Evolutionary conservation across 2,329 filamentous ascomycete species (phyloP), one percentile per base, ranked within the genome.

Genomic region (Cryphonectria japonica): DNA sequence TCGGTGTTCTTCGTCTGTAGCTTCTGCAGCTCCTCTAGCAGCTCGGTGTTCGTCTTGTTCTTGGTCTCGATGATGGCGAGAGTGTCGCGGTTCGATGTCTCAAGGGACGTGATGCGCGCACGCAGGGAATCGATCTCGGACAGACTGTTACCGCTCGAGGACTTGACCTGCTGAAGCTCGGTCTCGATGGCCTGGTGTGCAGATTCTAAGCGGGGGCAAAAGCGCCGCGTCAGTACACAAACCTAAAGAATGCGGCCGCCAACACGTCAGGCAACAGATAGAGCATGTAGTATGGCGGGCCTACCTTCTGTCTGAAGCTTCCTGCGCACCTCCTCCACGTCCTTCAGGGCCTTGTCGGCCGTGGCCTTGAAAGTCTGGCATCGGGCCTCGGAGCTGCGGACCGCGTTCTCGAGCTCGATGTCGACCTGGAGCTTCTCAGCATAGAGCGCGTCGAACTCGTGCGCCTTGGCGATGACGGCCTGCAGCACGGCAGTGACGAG

Each of bases 21-120:
- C 67, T 92, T 89, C 57, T 94, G 91, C 29, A 99, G 87, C 77
- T 99, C 96, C 71, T 94, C 91, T 5, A 93, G 91, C 2, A 99
- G 87, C 72, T 91, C 91, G 75, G 97, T 93, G 78, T 98, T 94
- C 52, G 94, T 93, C 13, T 90, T 89, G 69, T 93, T 93, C 82
- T 98, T 98, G 26, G 93, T 92, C 78, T 98, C 95, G 73, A 98
- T 91, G 46, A 98, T 89, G 59, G 93, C 91, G 5, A 98, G 83
- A 19, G 94, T 95, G 74, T 98, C 95, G 73, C 96, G 92, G 78
- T 97, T 98, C 8, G 95, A 96, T 0, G 93, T 91, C 81, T 99
- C 95, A 2, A 99, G 89, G 0, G 93, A 93, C 65, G 91, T 85
- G 76, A 99, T 94, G 76, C 95, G 94, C 71, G 93, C 89, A 76